Conservation (phyloP, 352 stramenopile species). For the Phytophthora citricola region DNA sequence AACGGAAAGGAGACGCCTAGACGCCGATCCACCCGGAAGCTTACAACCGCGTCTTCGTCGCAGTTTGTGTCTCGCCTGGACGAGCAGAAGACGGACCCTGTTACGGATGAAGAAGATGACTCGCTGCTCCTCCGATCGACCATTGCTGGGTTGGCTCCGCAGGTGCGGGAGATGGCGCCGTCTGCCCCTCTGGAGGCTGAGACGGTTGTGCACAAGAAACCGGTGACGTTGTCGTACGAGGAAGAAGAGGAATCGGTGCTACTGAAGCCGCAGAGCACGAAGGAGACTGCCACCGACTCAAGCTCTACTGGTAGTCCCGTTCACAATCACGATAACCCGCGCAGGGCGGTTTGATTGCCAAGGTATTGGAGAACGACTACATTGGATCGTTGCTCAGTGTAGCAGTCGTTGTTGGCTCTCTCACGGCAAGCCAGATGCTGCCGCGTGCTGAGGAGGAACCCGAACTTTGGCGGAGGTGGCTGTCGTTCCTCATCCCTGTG, state of each 20-base stretch:
- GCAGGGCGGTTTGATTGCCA: conserved; percentile 43
- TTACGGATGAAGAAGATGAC: conserved; percentile 53
- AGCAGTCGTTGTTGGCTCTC: conserved; percentile 68
- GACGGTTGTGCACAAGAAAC: conserved; percentile 36
- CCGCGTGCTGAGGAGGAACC: conserved; percentile 32
- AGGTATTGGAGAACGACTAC: conserved; percentile 66
- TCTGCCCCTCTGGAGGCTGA: conserved; percentile 15
- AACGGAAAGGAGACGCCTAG: conserved; percentile 23
- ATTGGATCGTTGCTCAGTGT: conserved; percentile 73
- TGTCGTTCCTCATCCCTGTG: conserved; percentile 71
- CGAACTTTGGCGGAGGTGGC: conserved; percentile 64
- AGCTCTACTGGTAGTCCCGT: conserved; percentile 13
- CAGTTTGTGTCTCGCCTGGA: conserved; percentile 46
- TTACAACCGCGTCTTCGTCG: conserved; percentile 32
- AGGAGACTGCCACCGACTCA: conserved; percentile 11
- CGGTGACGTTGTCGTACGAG: conserved; percentile 64
- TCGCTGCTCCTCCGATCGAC: conserved; percentile 59
- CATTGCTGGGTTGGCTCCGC: conserved; percentile 47
- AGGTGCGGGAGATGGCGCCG: conserved; percentile 33
- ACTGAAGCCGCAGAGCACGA: conserved; percentile 16
- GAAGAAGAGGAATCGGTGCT: conserved; percentile 46
- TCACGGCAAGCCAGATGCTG: conserved; percentile 68
- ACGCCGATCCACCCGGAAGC: conserved; percentile 31
- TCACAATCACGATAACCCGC: conserved; percentile 18
- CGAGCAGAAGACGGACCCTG: conserved; percentile 33